These are phyloP conservation scores for Acephala macrosclerotiorum DNA, from an alignment of 2,329 filamentous ascomycete genomes.

Conservation along the genomic window DNA sequence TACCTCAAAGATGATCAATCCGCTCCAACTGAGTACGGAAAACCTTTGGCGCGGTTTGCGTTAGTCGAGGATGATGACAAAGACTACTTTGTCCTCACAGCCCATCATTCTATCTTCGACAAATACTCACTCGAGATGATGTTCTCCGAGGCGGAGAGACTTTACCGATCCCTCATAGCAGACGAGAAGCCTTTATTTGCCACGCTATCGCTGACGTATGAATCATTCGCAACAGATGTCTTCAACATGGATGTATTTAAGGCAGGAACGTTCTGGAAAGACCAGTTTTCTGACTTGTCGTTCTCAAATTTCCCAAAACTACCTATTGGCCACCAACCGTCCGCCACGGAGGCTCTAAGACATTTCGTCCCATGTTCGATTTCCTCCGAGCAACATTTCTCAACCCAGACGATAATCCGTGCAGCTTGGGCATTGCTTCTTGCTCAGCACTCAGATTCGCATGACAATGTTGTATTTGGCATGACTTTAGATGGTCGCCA, in stretches of 20 bases:
- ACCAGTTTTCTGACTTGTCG: neutral
- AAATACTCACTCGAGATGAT: neutral
- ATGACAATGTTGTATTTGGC: slow-evolving; percentile 51
- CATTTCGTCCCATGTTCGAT: neutral
- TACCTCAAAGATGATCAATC: slow-evolving; percentile 16
- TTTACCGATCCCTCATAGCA: neutral
- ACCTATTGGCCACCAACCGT: neutral
- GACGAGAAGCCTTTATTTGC: neutral
- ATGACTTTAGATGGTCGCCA: slow-evolving; percentile 52
- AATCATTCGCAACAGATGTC: no score
- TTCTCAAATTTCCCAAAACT: neutral
- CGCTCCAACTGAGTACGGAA: slow-evolving; percentile 10
- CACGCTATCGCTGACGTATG: neutral
- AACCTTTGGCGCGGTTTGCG: neutral
- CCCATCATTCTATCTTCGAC: slow-evolving; percentile 16
- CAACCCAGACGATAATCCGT: slow-evolving; percentile 31
- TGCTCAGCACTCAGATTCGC: slow-evolving; percentile 46
- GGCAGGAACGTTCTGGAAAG: neutral
- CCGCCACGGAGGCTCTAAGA: neutral
- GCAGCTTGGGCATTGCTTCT: slow-evolving; percentile 51
- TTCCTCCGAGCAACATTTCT: slow-evolving; percentile 11
- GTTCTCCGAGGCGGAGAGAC: neutral
- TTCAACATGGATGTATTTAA: neutral
- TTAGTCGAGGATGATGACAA: neutral
- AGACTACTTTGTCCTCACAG: slow-evolving; percentile 7